Percentiles rank a stretch among this genome's conserved stretches.
Evolutionary conservation across 192 early-diverging fungal species (phyloP).

Genomic region (Entrophospora sp.): DNA sequence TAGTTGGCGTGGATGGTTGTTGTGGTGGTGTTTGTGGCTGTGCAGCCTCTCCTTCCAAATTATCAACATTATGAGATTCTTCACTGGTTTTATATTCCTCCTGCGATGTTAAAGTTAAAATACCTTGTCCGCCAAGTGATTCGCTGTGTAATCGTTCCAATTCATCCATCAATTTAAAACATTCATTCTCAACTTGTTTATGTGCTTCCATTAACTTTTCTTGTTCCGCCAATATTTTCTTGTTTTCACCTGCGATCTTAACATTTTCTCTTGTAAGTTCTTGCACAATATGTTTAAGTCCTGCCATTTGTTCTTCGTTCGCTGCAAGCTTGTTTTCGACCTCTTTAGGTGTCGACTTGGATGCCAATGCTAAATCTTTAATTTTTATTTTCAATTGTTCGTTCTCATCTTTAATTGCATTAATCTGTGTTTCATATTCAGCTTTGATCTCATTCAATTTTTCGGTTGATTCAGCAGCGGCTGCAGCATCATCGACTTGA

Average conservation of each 20-base stretch:
- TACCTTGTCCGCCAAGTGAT: slow-evolving; percentile 25
- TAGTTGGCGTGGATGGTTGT: no score
- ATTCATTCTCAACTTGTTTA: slow-evolving; percentile 61
- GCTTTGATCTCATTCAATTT: slow-evolving; percentile 22
- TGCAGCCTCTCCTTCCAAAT: neutral
- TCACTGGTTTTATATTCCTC: no score
- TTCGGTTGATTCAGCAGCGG: neutral
- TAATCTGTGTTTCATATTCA: slow-evolving; percentile 23
- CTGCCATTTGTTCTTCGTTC: slow-evolving; percentile 33
- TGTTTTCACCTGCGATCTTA: slow-evolving; percentile 37
- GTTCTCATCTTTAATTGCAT: slow-evolving; percentile 33
- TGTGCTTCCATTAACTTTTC: slow-evolving; percentile 51
- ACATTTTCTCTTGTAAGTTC: slow-evolving; percentile 44
- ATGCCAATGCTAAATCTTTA: slow-evolving; percentile 21
- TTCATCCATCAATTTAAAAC: slow-evolving; percentile 67
- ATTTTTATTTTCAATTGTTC: slow-evolving; percentile 38
- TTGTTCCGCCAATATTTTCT: slow-evolving; percentile 38
- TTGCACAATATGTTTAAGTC: slow-evolving; percentile 40
- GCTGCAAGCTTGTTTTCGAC: slow-evolving; percentile 20
- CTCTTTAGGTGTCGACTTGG: slow-evolving; percentile 4
- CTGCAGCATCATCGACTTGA: no score
- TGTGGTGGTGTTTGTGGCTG: slow-evolving; percentile 1
- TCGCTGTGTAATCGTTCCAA: slow-evolving; percentile 61
- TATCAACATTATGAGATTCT: neutral
- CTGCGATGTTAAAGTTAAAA: neutral